Evolutionary conservation across 108 stramenopile genomes (phyloP).

Genomic region (Nitzschia sp.): DNA sequence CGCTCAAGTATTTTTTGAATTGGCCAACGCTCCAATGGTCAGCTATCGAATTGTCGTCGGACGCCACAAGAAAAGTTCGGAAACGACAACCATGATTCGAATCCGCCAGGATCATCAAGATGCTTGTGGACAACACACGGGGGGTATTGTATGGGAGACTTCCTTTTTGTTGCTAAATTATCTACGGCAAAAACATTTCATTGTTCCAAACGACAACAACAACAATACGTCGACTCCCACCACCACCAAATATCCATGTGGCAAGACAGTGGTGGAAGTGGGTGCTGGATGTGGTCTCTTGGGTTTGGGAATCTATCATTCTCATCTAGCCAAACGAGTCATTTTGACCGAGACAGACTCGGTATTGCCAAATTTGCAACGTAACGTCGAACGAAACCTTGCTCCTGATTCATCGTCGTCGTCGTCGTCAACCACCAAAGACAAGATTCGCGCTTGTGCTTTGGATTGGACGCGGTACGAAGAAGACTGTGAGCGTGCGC

Average conservation of each 20-base stretch:
- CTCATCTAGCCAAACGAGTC: constrained; percentile 37
- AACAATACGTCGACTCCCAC: background rate
- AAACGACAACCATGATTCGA: constrained; percentile 17
- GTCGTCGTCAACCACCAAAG: background rate
- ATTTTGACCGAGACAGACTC: constrained; percentile 65
- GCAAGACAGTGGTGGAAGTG: constrained; percentile 38
- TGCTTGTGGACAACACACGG: constrained; percentile 60
- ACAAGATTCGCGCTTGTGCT: constrained; percentile 8
- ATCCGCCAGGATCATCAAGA: constrained; percentile 55
- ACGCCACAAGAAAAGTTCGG: background rate
- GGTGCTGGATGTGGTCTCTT: constrained; percentile 73
- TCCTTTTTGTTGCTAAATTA: constrained; percentile 57
- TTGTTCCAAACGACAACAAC: background rate
- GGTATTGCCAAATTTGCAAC: constrained; percentile 51
- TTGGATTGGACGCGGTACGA: constrained; percentile 62
- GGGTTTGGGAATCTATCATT: constrained; percentile 47
- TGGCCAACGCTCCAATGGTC: constrained; percentile 65
- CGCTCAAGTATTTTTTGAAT: constrained; percentile 58
- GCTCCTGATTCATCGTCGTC: background rate
- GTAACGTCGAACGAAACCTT: constrained; percentile 37
- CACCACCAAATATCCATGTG: constrained; percentile 15
- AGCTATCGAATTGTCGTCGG: constrained; percentile 45
- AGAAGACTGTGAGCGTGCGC: constrained; percentile 39
- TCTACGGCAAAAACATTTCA: constrained; percentile 19
- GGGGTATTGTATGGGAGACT: constrained; percentile 84